Conservation (phyloP, 108 stramenopile genomes). For the Cyclotella cryptica region DNA sequence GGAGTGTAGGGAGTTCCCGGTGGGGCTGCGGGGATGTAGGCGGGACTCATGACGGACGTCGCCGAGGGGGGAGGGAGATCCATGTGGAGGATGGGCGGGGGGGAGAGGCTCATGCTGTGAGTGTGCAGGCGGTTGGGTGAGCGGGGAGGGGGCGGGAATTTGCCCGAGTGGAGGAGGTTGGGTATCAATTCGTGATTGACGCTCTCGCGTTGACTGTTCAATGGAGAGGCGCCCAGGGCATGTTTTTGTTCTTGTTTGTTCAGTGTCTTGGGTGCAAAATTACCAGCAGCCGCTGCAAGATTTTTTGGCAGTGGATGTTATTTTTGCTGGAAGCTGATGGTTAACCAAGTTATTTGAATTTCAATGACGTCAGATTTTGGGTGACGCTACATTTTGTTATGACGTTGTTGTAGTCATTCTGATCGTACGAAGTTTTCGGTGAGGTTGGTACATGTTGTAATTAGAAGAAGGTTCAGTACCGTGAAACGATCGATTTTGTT, state of each 20-base stretch:
- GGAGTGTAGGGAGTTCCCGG: slow-evolving; percentile 34
- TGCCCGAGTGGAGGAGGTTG: slow-evolving; percentile 13
- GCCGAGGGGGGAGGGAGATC: background rate
- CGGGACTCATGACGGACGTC: background rate
- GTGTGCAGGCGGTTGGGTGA: background rate
- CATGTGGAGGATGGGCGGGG: slow-evolving; percentile 2
- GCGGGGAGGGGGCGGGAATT: slow-evolving; percentile 10
- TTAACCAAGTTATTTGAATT: no score
- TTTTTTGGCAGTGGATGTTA: no score
- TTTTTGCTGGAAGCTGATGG: no score
- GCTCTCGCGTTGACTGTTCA: no score
- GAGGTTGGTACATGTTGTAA: no score
- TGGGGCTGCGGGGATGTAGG: slow-evolving; percentile 28
- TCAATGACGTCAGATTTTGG: no score
- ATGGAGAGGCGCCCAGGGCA: background rate
- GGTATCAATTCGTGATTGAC: slow-evolving; percentile 10
- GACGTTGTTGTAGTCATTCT: no score
- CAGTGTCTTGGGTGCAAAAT: slow-evolving; percentile 5
- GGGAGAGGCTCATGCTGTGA: background rate
- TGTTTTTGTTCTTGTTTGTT: slow-evolving; percentile 14
- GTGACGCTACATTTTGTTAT: no score
- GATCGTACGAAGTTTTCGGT: no score
- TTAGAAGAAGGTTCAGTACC: no score
- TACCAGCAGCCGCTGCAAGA: no score
- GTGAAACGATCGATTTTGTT: no score